phyloP scores from a whole-genome alignment of 1,284 basidiomycete genomes.

The Cutaneotrichosporon dermatis region DNA sequence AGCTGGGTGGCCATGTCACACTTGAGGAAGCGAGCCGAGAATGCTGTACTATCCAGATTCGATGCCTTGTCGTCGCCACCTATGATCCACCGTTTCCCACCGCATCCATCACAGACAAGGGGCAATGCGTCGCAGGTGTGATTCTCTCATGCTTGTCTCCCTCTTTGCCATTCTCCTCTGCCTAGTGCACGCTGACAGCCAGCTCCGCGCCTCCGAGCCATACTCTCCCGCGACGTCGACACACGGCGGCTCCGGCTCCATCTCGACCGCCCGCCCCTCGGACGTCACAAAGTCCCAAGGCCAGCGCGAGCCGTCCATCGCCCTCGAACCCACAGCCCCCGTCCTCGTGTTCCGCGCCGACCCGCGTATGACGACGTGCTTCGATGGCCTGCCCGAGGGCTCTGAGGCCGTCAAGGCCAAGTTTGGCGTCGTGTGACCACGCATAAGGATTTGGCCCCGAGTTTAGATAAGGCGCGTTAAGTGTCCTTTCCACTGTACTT shows the following conservation, averaged over 20 bases:
- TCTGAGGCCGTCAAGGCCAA: constrained; percentile 20
- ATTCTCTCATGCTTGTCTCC: not conserved
- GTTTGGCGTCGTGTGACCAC: constrained; percentile 16
- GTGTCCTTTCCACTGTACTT: too few relatives aligned
- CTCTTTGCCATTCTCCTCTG: too few relatives aligned
- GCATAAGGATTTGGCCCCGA: too few relatives aligned
- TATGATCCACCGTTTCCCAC: not conserved
- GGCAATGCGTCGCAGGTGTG: not conserved
- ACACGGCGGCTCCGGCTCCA: not conserved
- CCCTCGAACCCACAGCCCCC: not conserved
- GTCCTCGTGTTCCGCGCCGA: constrained; percentile 27
- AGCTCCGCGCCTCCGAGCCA: constrained; percentile 1
- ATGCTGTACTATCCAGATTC: too few relatives aligned
- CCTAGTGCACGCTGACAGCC: not conserved
- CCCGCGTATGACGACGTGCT: constrained; percentile 24
- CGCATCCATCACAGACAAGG: not conserved
- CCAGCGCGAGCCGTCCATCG: too few relatives aligned
- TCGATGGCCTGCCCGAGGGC: constrained; percentile 23
- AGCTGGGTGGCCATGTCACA: too few relatives aligned
- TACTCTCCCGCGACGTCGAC: not conserved
- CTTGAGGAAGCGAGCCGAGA: too few relatives aligned
- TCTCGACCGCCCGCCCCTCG: too few relatives aligned
- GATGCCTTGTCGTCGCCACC: too few relatives aligned
- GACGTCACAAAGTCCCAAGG: too few relatives aligned
- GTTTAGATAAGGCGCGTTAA: too few relatives aligned